phyloP scores from a whole-genome alignment of 352 stramenopile genomes.

The Pythium sukuiense region DNA sequence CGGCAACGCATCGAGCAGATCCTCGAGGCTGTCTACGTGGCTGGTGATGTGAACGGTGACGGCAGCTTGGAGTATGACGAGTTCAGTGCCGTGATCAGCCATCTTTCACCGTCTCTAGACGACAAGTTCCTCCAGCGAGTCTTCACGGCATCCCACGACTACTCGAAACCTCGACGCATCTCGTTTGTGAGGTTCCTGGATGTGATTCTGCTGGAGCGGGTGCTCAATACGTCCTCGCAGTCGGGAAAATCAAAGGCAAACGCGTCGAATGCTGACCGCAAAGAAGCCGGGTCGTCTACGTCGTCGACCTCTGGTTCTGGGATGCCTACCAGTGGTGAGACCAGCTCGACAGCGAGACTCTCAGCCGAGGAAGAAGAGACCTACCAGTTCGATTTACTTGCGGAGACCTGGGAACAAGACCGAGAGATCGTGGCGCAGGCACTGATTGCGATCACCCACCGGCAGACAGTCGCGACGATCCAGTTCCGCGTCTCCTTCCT shows the following conservation, averaged over 20 bases:
- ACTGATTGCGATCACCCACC: constrained; percentile 59
- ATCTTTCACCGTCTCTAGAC: constrained; percentile 51
- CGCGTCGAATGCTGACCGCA: constrained; percentile 3
- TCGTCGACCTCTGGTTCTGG: background rate
- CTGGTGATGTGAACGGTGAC: constrained; percentile 67
- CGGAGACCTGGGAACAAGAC: constrained; percentile 71
- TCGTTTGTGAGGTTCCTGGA: constrained; percentile 65
- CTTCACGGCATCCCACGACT: constrained; percentile 62
- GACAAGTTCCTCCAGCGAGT: constrained; percentile 60
- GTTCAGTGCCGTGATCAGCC: constrained; percentile 60
- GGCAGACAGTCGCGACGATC: constrained; percentile 52
- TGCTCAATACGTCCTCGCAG: constrained; percentile 38
- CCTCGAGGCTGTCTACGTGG: constrained; percentile 65
- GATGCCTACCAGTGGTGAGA: background rate
- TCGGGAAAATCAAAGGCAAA: constrained; percentile 11
- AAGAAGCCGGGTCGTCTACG: background rate
- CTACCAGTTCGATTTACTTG: constrained; percentile 72
- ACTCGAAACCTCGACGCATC: constrained; percentile 54
- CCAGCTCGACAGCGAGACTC: background rate
- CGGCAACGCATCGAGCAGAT: constrained; percentile 63
- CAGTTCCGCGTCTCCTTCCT: constrained; percentile 67
- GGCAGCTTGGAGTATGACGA: constrained; percentile 73
- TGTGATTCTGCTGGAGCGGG: constrained; percentile 51
- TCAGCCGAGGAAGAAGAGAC: constrained; percentile 56
- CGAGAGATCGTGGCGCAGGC: constrained; percentile 45